Evolutionary conservation across 192 early-diverging fungal genomes (phyloP).

Genomic region (Podila epicladia): DNA sequence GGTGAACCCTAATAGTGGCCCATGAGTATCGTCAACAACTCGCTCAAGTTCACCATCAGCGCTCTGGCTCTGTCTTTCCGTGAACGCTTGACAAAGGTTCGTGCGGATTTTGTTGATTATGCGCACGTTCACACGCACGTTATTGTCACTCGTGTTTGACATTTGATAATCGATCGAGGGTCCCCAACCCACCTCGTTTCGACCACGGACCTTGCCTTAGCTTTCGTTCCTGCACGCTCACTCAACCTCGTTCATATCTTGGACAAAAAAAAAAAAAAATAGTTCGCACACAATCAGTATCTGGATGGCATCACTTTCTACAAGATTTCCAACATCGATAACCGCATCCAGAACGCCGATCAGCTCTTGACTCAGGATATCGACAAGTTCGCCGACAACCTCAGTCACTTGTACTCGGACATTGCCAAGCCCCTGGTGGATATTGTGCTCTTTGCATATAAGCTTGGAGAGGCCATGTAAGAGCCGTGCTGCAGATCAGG

Average conservation of each 20-base stretch:
- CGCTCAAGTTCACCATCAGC: slow-evolving; percentile 66
- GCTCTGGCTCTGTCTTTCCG: slow-evolving; percentile 67
- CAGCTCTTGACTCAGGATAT: slow-evolving; percentile 78
- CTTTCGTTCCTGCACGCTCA: no score
- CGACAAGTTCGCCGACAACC: slow-evolving; percentile 74
- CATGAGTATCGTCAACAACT: slow-evolving; percentile 72
- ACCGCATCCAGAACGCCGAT: slow-evolving; percentile 79
- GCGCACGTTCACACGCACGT: neutral
- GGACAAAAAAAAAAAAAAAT: neutral
- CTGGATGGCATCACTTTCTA: slow-evolving; percentile 82
- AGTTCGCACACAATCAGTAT: slow-evolving; percentile 75
- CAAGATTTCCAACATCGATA: slow-evolving; percentile 85
- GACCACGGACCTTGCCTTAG: no score
- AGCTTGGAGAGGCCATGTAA: slow-evolving; percentile 73
- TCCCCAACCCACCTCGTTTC: no score
- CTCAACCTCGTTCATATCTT: neutral
- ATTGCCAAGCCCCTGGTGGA: slow-evolving; percentile 81
- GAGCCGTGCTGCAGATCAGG: slow-evolving; percentile 2
- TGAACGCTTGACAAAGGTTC: slow-evolving; percentile 63
- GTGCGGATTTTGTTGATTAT: neutral
- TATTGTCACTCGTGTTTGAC: neutral
- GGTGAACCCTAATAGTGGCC: slow-evolving; percentile 56
- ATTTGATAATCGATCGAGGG: no score
- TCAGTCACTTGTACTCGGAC: slow-evolving; percentile 79
- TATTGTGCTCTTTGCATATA: slow-evolving; percentile 79